A percentile compares a stretch with the other conserved stretches of the same genome.
Conservation (phyloP, 768 basidiomycete genomes). For the Psilocybe tampanensis region DNA sequence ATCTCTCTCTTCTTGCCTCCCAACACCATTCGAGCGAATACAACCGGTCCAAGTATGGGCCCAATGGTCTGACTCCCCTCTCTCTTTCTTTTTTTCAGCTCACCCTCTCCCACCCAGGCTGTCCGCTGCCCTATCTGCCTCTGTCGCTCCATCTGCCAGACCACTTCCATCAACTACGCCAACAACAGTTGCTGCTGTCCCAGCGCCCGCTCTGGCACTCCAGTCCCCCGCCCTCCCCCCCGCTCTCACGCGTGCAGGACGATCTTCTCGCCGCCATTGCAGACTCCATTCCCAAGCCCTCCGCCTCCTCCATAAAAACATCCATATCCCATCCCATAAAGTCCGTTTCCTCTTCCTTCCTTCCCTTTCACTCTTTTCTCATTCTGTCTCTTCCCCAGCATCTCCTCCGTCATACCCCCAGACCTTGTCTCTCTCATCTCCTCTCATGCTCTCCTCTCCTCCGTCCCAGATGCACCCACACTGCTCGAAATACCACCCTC, state of each 20-base stretch:
- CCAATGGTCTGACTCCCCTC: slow-evolving; percentile 38
- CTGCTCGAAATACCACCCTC: slow-evolving; percentile 46
- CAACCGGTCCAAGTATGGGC: slow-evolving; percentile 67
- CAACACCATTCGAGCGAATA: slow-evolving; percentile 78
- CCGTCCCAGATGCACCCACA: slow-evolving; percentile 37
- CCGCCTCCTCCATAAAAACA: slow-evolving; percentile 52
- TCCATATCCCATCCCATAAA: slow-evolving; percentile 85
- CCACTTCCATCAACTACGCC: slow-evolving; percentile 53
- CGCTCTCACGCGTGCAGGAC: slow-evolving; percentile 37
- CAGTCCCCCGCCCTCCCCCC: background rate
- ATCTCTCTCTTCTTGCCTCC: slow-evolving; percentile 65
- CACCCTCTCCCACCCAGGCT: slow-evolving; percentile 47
- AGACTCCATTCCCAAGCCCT: slow-evolving; percentile 33
- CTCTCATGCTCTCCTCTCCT: slow-evolving; percentile 39
- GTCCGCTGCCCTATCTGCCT: slow-evolving; percentile 59
- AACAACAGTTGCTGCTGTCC: slow-evolving; percentile 46
- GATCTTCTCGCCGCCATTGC: slow-evolving; percentile 59
- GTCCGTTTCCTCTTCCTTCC: slow-evolving; percentile 38
- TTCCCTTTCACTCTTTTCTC: slow-evolving; percentile 20
- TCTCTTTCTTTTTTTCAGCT: background rate
- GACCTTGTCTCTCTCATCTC: slow-evolving; percentile 58
- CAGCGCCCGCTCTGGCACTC: slow-evolving; percentile 26
- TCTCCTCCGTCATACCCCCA: slow-evolving; percentile 64
- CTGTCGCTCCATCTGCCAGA: slow-evolving; percentile 65
- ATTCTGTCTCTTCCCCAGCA: slow-evolving; percentile 38